Base-by-base conservation (phyloP, 2,329 filamentous ascomycete genomes). In the Chaetomium olivaceum region DNA sequence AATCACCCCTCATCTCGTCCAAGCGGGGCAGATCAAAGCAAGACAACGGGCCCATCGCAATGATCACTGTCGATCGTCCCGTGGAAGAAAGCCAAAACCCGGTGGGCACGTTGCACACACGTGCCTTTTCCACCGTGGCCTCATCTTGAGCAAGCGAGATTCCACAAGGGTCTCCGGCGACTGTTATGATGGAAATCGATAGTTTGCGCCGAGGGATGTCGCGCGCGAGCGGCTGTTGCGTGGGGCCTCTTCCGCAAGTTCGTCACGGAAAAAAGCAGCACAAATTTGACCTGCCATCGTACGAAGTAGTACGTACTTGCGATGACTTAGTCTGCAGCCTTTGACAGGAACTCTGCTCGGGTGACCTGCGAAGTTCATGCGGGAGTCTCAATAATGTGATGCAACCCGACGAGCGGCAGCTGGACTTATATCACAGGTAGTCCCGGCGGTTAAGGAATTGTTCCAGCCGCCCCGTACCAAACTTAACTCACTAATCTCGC, bases 61-160 rank as follows among this genome's bases (percentile, higher is more conserved):
- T 63, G 21, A 59, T 33, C 46, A 19, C 16, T 33, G 61, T 9
- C 43, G 61, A 63, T 63, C 55, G 9, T 57, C 27, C 55, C 6
- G 27, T 4, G 31, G 23, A 14, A 31, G 33, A 19, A 23, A 16
- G 7, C 8, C 4, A 25, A 27, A 14, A 51, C 23, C 21, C n/a
- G n/a, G 8, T 12, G 21, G 48, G n/a, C 43, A 43, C 25, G 60
- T 46, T 56, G 51, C 51, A 56, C 39, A 27, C 60, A 48, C 19
- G 39, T 52, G 29, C 21, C 12, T n/a, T 3, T 9, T 14, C 29
- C 19, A 43, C 43, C 43, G n/a, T 8, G n/a, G n/a, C 43, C 19
- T 48, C 25, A 31, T 29, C 29, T 11, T 7, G 36, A 25, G 33
- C 59, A 55, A 46, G 33, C 43, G 43, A 48, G 43, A 39, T 52